Base-by-base conservation (phyloP, 371 early-diverging fungal species). In the Rhizopus arrhizus region DNA sequence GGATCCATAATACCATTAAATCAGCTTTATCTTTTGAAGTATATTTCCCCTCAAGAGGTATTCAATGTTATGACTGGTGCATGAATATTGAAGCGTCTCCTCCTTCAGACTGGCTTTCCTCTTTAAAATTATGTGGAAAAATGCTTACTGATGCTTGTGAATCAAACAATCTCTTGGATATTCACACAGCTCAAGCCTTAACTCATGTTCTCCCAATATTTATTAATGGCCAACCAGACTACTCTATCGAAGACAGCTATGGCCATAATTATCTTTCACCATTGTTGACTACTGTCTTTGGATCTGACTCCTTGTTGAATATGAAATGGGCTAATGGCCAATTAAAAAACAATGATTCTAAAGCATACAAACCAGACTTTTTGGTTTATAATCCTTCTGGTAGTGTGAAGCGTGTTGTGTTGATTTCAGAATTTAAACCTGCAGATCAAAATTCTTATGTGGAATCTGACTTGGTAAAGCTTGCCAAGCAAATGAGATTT, bases 241-340 rank as follows among this genome's bases (percentile, higher is more conserved):
- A 63, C 40, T 51, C 54, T 36, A 53, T 15, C 22, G 58, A 58
- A 41, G 53, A 53, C 22, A 61, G 61, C 16, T 54, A 54, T 11
- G 54, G 56, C 2, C 62, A 62, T 29, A 50, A 51, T 51, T 56
- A 56, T 45, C 62, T 62, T 10, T 62, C 56, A 49, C 62, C 62
- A 22, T 10, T 56, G 12, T 35, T 62, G 12, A 34, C 43, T 4
- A 41, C 58, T 15, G 53, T 62, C 8, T 62, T 62, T 38, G 22
- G 43, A 11, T 38, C 56, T 9, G 43, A 56, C 35, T 22, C 56
- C 9, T 35, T 33, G 8, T 16, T 62, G 12, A 55, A 56, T 15
- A 49, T 62, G 50, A 55, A 62, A 62, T 62, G 51, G 51, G 62
- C 62, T 16, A 57, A 62, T 38, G 57, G 52, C 16, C 43, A 57